A percentile compares a stretch with the other conserved stretches of the same genome.
Evolutionary conservation across 1,284 basidiomycete genomes (phyloP).

Genomic region (Cryptococcus sp.): DNA sequence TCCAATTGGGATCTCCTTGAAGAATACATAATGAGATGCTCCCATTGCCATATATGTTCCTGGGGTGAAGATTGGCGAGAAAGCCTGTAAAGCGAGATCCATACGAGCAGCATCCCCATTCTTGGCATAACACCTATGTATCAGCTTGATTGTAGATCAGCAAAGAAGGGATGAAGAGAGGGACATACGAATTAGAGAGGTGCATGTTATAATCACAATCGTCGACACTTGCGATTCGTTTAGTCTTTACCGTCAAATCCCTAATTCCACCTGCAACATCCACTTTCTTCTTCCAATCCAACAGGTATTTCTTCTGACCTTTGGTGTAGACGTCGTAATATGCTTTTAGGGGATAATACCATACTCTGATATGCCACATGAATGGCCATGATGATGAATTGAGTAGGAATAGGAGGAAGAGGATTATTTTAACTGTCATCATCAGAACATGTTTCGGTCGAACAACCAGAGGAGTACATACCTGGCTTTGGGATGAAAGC

Average conservation of each 20-base stretch:
- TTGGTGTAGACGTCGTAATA: conserved; percentile 24
- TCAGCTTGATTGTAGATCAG: not conserved
- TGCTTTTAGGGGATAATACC: conserved; percentile 30
- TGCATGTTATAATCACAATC: conserved; percentile 49
- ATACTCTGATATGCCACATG: conserved; percentile 43
- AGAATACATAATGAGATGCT: conserved; percentile 67
- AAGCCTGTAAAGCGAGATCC: conserved; percentile 52
- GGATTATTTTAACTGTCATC: conserved; percentile 37
- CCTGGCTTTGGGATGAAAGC: conserved; percentile 40
- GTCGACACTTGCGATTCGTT: conserved; percentile 37
- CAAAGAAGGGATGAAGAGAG: not conserved
- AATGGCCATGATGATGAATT: conserved; percentile 45
- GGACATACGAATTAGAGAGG: conserved; percentile 39
- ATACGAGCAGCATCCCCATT: conserved; percentile 55
- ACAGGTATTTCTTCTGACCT: conserved; percentile 27
- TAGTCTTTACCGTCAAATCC: conserved; percentile 16
- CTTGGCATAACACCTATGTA: conserved; percentile 42
- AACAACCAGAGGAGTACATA: too few species aligned
- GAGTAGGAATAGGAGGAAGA: conserved; percentile 37
- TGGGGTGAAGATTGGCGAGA: conserved; percentile 61
- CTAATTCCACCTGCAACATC: conserved; percentile 25
- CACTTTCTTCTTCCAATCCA: conserved; percentile 24
- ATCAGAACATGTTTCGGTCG: not conserved
- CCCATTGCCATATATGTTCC: conserved; percentile 68
- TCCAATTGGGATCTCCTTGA: conserved; percentile 74